Base-by-base conservation (phyloP, 371 early-diverging fungal species). In the Lichtheimia ornata region DNA sequence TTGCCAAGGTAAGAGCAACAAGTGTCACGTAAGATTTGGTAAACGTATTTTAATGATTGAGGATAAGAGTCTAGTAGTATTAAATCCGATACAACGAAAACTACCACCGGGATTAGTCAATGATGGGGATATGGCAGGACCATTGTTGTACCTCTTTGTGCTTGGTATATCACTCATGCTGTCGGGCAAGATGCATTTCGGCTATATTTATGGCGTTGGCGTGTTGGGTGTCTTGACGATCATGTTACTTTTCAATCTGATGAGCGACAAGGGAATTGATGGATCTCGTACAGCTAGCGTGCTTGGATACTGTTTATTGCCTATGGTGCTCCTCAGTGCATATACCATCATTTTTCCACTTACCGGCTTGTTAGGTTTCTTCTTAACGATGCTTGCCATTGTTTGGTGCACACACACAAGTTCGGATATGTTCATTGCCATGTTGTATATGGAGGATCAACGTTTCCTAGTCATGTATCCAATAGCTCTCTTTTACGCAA, bases 1-100 rank as follows among this genome's bases (percentile, higher is more conserved):
- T 84, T 73, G 76, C 82, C 24, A 91, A 91, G 79, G 87, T 80
- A 28, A 28, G 28, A 28, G 28, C 28, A 28, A 28, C 28, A 28
- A 28, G 7, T 28, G 7, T 4, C 28, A 28, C 4, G 28, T 7
- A 28, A 28, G 0, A 28, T 28, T 1, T 4, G 7, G 4, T 28
- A 28, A 7, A 2, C 1, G 4, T 28, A 28, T 28, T 28, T 2
- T 5, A 5, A 2, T 28, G 7, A 28, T 28, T 28, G 28, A 28
- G 4, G 7, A 4, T 28, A 28, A 28, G 28, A 28, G 28, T 28
- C 28, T 28, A 28, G 28, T 4, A 5, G 7, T 28, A 28, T 28
- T 28, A 7, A 28, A 28, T 28, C 28, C 28, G 4, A 28, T 28
- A 5, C 45, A 45, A 4, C 45, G 18, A 45, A 18, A 45, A 13